Conservation (phyloP, 768 basidiomycete species). For the Leccinum barrowsii region DNA sequence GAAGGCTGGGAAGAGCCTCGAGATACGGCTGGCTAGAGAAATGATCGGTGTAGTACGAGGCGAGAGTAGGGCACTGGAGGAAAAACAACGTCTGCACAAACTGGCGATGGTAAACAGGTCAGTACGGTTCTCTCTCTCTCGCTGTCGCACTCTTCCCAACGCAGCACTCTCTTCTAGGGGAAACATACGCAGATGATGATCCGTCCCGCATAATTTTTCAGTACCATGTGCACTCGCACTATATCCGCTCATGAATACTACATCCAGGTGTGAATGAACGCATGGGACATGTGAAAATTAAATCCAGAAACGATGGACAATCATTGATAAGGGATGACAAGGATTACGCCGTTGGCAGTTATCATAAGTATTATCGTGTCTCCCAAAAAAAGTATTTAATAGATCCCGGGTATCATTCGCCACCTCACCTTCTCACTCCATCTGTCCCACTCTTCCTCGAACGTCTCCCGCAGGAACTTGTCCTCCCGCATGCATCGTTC, state of each 20-base stretch:
- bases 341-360: not conserved
- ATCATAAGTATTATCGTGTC: not conserved
- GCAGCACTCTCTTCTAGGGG: conserved; percentile 19
- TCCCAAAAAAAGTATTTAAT: not conserved
- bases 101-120: conserved; percentile 77
- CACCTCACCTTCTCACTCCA: conserved; percentile 11
- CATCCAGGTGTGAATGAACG: not conserved
- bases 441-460: conserved; percentile 12
- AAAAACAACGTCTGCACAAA: conserved; percentile 62
- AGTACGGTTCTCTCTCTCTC: conserved; percentile 23
- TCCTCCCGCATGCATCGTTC: conserved; percentile 11
- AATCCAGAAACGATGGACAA: not conserved
- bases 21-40: conserved; percentile 76
- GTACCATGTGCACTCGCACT: not conserved
- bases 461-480: not conserved
- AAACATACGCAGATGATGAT: conserved; percentile 19
- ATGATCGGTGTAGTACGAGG: conserved; percentile 68
- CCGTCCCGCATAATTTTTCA: not conserved
- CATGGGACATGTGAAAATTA: not conserved
- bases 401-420: conserved; percentile 12
- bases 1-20: conserved; percentile 52
- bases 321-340: not conserved
- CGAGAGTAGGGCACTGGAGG: conserved; percentile 53
- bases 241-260: not conserved
- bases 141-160: not conserved